Percentiles rank a stretch among this genome's conserved stretches.
These are phyloP conservation scores for Pseudoneurospora amorphoporcata DNA, from an alignment of 495 filamentous ascomycete species.

Conservation along the genomic window DNA sequence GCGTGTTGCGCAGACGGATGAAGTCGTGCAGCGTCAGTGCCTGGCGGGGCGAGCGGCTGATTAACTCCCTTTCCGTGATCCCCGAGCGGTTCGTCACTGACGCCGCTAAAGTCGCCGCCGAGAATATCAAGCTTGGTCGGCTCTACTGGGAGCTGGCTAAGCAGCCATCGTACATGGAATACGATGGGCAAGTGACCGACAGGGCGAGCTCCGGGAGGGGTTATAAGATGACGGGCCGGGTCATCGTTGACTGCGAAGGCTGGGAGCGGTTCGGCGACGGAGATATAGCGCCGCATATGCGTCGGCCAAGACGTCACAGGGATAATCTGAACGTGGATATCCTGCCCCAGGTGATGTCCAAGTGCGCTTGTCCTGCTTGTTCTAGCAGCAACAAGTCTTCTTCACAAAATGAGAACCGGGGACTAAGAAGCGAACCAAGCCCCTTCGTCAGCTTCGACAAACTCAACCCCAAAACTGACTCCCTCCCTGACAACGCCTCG, in stretches of 20 bases:
- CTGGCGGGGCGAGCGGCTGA: slow-evolving; percentile 26
- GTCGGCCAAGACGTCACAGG: not conserved
- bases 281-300: not conserved
- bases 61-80: slow-evolving; percentile 21
- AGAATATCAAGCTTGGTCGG: slow-evolving; percentile 23
- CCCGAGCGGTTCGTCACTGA: slow-evolving; percentile 24
- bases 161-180: slow-evolving; percentile 25
- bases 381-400: not conserved
- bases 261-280: slow-evolving; percentile 14
- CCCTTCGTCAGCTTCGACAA: slow-evolving; percentile 26
- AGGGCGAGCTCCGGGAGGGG: not conserved
- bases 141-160: slow-evolving; percentile 29
- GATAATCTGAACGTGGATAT: slow-evolving; percentile 9
- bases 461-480: slow-evolving; percentile 18
- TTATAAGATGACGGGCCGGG: slow-evolving; percentile 22
- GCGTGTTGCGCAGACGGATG: slow-evolving; percentile 22
- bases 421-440: slow-evolving; percentile 3
- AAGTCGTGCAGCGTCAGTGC: slow-evolving; percentile 12
- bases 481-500: slow-evolving; percentile 15
- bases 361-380: slow-evolving; percentile 24
- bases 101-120: slow-evolving; percentile 9
- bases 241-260: slow-evolving; percentile 29
- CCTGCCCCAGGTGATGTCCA: slow-evolving; percentile 22
- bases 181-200: slow-evolving; percentile 22
- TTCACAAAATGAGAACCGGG: not conserved